Base-by-base conservation (phyloP, 108 stramenopile genomes). In the Nannochloropsis salina region DNA sequence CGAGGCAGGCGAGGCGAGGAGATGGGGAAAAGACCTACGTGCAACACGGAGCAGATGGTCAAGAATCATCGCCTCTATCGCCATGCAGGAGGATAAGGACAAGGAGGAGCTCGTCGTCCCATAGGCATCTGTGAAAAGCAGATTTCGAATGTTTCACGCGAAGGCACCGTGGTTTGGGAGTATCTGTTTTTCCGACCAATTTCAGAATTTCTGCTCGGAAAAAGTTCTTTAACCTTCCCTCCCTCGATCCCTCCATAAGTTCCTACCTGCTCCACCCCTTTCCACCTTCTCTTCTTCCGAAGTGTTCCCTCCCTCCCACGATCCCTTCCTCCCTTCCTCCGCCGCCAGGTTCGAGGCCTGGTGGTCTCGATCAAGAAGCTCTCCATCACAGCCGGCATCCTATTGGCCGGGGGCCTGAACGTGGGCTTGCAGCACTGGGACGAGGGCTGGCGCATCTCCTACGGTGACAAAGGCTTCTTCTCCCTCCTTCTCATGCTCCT, bases 311-410 rank as follows among this genome's bases (percentile, higher is more conserved):
- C n/a, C 61, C 4, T 74, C 31, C 31, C 31, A 31, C 31, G 31
- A 31, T 74, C 61, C 61, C 61, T 6, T n/a, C 6, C 5, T 74
- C 61, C 61, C 61, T 74, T n/a, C 6, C 6, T 74, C 61, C 61
- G 20, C 61, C 20, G 20, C 15, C 4, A 74, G 61, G 61, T 74
- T n/a, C 61, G 61, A 74, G 61, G 61, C 8, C 61, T 74, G 20
- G 61, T 74, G 20, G 61, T 74, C 61, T 74, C 61, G 11, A 86
- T 91, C 10, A 87, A 89, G 91, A 89, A 91, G 85, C 22, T 91
- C 20, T 89, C 89, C 42, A 89, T 91, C 82, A 88, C 87, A 11
- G 41, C 81, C 6, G 91, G 91, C 43, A 91, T 91, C 45, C 85
- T n/a, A n/a, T 2, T 8, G n/a, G 61, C n/a, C 61, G 61, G 61